Evolutionary conservation across 495 filamentous ascomycete species (phyloP), one percentile per base, ranked within the genome.

Genomic region (Parachaetomium inaequale): DNA sequence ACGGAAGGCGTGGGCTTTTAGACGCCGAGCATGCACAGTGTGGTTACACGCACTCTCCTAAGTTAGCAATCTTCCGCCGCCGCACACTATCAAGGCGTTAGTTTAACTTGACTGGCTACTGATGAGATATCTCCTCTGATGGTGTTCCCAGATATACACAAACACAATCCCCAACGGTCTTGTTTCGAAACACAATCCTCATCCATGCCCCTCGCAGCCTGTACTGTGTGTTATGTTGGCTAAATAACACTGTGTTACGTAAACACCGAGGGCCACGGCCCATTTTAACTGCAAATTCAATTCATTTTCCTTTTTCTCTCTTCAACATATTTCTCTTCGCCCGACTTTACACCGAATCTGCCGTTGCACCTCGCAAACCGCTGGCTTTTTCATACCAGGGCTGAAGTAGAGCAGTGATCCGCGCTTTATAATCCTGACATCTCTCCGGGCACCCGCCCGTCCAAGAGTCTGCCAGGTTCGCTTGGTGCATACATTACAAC

Each of bases 381-480:
- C 58, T 62, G 58, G 70, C 60, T 50, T 63, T 50, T 74, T 74
- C 68, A 61, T 47, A 54, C 52, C 38, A 55, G 53, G 62, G 66
- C 43, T 58, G 72, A 75, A 75, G 73, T 66, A 75, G 73, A 75
- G 25, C 32, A 68, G 59, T 53, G 26, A 19, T 25, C 26, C 54
- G 68, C 71, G 66, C 64, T 69, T 76, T 71, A 72, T 71, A 75
- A 76, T 74, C 74, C 66, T 72, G 71, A 63, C 47, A 59, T 58
- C 45, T 65, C 66, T 61, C 61, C 54, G 58, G 50, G 51, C 61
- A 28, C 58, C 45, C 53, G 47, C 54, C 65, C 58, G 42, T 55
- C 36, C 42, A 61, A 64, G 66, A 67, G 63, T 38, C 38, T 67
- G 52, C 63, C 66, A 67, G 74, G 74, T 76, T 76, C 74, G 74